These are phyloP conservation scores for Phytophthora ramorum DNA, from an alignment of 352 stramenopile species.

Conservation along the genomic window DNA sequence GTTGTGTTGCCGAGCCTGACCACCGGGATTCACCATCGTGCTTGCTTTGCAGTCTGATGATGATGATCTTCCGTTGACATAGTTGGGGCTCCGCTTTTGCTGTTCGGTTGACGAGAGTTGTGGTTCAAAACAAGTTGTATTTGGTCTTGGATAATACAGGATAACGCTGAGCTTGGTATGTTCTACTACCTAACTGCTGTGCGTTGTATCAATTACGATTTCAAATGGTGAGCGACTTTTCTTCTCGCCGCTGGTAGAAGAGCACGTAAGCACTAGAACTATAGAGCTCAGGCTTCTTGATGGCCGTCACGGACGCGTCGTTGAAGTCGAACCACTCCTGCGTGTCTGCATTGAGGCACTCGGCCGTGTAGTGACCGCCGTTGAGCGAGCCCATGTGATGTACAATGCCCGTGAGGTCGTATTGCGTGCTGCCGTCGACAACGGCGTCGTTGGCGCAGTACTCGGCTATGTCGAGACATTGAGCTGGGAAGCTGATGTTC, in stretches of 20 bases:
- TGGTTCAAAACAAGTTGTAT: slow-evolving; percentile 14
- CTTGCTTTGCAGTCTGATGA: neutral
- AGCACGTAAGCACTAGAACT: slow-evolving; percentile 84
- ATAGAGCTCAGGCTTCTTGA: slow-evolving; percentile 70
- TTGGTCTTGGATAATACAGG: slow-evolving; percentile 6
- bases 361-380: slow-evolving; percentile 87
- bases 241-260: slow-evolving; percentile 71
- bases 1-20: slow-evolving; percentile 5
- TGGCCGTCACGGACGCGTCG: slow-evolving; percentile 64
- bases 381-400: slow-evolving; percentile 83
- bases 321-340: slow-evolving; percentile 88
- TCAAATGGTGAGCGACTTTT: slow-evolving; percentile 73
- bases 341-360: slow-evolving; percentile 73
- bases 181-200: neutral
- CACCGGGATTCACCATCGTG: slow-evolving; percentile 20
- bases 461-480: slow-evolving; percentile 70
- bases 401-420: slow-evolving; percentile 82
- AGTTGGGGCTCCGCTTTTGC: slow-evolving; percentile 12
- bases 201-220: slow-evolving; percentile 2
- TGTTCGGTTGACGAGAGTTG: slow-evolving; percentile 6
- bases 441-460: slow-evolving; percentile 73
- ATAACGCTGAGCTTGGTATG: slow-evolving; percentile 9
- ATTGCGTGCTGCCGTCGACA: slow-evolving; percentile 72
- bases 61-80: too few species aligned
- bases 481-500: slow-evolving; percentile 62